Evolutionary conservation across 768 basidiomycete genomes (phyloP).

Genomic region (Mycena galopus): DNA sequence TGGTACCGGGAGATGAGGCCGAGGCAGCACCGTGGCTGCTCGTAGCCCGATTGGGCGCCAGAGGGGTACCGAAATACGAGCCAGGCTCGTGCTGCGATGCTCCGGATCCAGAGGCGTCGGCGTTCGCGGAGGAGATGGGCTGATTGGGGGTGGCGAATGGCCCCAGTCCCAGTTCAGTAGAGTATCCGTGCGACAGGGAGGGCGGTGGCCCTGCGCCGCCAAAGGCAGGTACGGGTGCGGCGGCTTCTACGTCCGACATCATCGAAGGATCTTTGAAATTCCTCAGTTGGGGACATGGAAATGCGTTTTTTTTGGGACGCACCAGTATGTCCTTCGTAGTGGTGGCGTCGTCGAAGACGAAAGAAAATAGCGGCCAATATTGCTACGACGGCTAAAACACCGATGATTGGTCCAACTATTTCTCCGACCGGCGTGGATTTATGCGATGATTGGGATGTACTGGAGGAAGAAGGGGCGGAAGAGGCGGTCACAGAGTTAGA

Average conservation of each 20-base stretch:
- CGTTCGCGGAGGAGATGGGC: neutral
- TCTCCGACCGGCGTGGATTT: neutral
- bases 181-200: neutral
- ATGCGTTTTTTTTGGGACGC: too few relatives aligned
- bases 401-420: slow-evolving; percentile 1
- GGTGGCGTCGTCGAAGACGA: neutral
- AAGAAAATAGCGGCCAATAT: neutral
- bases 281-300: too few relatives aligned
- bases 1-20: neutral
- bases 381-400: neutral
- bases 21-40: neutral
- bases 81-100: neutral
- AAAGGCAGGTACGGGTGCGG: neutral
- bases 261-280: too few relatives aligned
- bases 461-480: neutral
- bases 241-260: slow-evolving; percentile 2
- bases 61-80: neutral
- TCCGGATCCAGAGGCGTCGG: neutral
- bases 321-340: too few relatives aligned
- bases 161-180: neutral
- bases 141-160: neutral
- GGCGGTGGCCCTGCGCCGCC: neutral
- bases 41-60: neutral
- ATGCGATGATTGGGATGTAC: neutral
- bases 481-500: neutral